Evolutionary conservation across 495 filamentous ascomycete genomes (phyloP).

Genomic region (Annulohypoxylon nitens): DNA sequence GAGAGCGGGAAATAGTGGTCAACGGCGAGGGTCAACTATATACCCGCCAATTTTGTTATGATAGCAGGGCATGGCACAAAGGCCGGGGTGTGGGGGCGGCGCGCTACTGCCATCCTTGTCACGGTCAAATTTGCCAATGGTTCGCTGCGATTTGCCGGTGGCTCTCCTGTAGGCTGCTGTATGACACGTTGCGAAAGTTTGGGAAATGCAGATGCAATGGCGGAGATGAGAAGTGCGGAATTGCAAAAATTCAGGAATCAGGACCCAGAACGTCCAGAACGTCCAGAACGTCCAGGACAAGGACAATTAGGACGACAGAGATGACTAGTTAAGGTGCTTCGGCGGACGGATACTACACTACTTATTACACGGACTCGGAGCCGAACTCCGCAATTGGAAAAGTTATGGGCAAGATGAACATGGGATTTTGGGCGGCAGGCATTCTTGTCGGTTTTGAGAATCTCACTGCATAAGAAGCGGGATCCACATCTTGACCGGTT

Average conservation of each 20-base stretch:
- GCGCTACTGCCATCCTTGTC: conserved; percentile 39
- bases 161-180: conserved; percentile 46
- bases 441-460: conserved; percentile 45
- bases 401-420: conserved; percentile 33
- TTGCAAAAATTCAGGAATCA: conserved; percentile 38
- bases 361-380: conserved; percentile 46
- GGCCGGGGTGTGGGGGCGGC: conserved; percentile 38
- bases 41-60: conserved; percentile 38
- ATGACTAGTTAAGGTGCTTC: conserved; percentile 25
- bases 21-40: conserved; percentile 42
- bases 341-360: conserved; percentile 47
- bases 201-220: conserved; percentile 36
- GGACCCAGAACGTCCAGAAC: conserved; percentile 32
- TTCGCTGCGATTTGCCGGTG: conserved; percentile 44
- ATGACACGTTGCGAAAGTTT: conserved; percentile 49
- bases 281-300: conserved; percentile 21
- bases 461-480: conserved; percentile 43
- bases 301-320: neutral
- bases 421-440: conserved; percentile 46
- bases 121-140: conserved; percentile 41
- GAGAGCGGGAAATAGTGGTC: conserved; percentile 31
- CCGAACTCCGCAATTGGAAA: conserved; percentile 48
- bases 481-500: conserved; percentile 45
- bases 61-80: conserved; percentile 37
- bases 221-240: conserved; percentile 45